Evolutionary conservation across 306 rosid species (phyloP).

Genomic region (Aeschynomene evenia): DNA sequence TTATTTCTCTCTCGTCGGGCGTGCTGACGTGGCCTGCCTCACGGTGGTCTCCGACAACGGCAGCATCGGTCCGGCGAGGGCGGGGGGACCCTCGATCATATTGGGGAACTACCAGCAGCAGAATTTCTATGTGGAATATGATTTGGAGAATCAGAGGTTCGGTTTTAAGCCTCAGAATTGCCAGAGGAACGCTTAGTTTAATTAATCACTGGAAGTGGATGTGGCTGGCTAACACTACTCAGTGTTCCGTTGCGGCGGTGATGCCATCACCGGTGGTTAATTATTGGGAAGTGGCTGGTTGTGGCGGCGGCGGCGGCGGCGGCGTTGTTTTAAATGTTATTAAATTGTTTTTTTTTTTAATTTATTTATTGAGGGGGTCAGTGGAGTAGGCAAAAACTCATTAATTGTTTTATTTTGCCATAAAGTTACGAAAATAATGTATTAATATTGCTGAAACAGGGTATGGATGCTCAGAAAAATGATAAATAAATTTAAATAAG

Average conservation of each 20-base stretch:
- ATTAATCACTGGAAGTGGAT: background rate
- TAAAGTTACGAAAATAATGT: background rate
- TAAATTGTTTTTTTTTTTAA: background rate
- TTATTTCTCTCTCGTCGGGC: slow-evolving; percentile 56
- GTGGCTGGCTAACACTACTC: background rate
- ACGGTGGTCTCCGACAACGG: slow-evolving; percentile 48
- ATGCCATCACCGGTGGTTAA: no score
- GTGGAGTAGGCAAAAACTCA: background rate
- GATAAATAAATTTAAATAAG: background rate
- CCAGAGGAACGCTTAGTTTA: slow-evolving; percentile 20
- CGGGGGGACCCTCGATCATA: slow-evolving; percentile 69
- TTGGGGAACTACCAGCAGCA: slow-evolving; percentile 85
- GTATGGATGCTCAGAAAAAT: background rate
- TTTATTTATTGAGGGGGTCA: background rate
- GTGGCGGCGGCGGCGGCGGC: slow-evolving; percentile 1
- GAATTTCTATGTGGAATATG: slow-evolving; percentile 69
- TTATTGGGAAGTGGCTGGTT: no score
- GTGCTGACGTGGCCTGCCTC: slow-evolving; percentile 49
- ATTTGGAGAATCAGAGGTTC: slow-evolving; percentile 60
- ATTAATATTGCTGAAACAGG: background rate
- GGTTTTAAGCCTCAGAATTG: slow-evolving; percentile 67
- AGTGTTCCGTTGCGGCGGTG: background rate
- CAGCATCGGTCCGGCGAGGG: slow-evolving; percentile 6
- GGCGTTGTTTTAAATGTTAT: background rate
- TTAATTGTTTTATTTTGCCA: background rate